Conservation (phyloP, 2,329 filamentous ascomycete species). For the Sclerotinia nivalis region DNA sequence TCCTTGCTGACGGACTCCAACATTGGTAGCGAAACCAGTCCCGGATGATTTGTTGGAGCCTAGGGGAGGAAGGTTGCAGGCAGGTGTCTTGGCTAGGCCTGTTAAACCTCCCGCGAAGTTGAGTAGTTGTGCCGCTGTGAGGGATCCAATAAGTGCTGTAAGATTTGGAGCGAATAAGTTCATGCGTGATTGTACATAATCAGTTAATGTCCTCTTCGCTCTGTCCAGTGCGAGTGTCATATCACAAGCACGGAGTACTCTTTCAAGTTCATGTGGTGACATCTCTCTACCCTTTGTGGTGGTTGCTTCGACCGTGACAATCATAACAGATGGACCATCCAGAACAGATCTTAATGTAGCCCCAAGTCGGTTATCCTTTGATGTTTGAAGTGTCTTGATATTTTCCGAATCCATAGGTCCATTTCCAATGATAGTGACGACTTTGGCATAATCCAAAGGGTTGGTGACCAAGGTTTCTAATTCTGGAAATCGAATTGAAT, state of each 20-base stretch:
- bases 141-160: slow-evolving; percentile 83
- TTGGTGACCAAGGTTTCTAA: slow-evolving; percentile 87
- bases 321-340: slow-evolving; percentile 89
- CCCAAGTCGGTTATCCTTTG: slow-evolving; percentile 75
- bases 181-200: slow-evolving; percentile 97
- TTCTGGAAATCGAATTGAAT: slow-evolving; percentile 90
- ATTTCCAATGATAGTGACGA: slow-evolving; percentile 90
- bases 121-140: slow-evolving; percentile 94
- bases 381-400: slow-evolving; percentile 77
- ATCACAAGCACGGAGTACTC: slow-evolving; percentile 76
- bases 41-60: slow-evolving; percentile 83
- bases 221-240: slow-evolving; percentile 86
- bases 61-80: slow-evolving; percentile 88
- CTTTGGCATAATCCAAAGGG: slow-evolving; percentile 92
- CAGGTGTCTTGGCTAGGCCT: slow-evolving; percentile 85
- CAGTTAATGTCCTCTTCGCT: slow-evolving; percentile 82
- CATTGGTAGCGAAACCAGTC: slow-evolving; percentile 86
- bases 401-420: slow-evolving; percentile 79
- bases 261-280: slow-evolving; percentile 69
- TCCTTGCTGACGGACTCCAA: slow-evolving; percentile 86
- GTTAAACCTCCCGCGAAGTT: slow-evolving; percentile 89
- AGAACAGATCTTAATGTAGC: slow-evolving; percentile 76
- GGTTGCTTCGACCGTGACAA: slow-evolving; percentile 91
- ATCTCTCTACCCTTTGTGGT: slow-evolving; percentile 82
- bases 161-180: slow-evolving; percentile 93